Percentiles rank a stretch among this genome's conserved stretches.
phyloP scores from a whole-genome alignment of 345 rosid species.

The Eucalyptus pumila region DNA sequence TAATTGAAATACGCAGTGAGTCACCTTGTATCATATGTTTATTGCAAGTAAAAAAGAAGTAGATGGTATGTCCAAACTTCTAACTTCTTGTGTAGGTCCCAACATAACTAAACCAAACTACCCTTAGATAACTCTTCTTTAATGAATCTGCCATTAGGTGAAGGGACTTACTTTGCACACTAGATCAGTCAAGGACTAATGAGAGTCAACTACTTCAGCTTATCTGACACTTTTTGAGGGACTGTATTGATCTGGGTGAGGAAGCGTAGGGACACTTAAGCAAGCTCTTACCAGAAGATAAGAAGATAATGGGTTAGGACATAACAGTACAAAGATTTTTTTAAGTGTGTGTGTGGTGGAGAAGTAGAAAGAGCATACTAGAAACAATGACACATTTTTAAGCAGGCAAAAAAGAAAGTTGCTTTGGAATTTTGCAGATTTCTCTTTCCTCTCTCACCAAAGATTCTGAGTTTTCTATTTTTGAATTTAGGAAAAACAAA shows the following conservation, averaged over 20 bases:
- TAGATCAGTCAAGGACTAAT: background rate
- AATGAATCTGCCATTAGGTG: background rate
- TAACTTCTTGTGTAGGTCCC: background rate
- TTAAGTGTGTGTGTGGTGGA: background rate
- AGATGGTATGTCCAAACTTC: background rate
- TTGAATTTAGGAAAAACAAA: background rate
- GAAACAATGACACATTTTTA: conserved; percentile 4
- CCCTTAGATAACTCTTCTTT: background rate
- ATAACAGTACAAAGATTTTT: background rate
- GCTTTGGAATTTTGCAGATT: conserved; percentile 9
- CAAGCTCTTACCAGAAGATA: background rate
- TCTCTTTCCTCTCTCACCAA: background rate
- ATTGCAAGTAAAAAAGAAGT: background rate
- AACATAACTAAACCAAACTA: background rate
- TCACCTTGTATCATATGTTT: background rate
- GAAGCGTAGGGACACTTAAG: background rate
- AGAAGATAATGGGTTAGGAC: background rate
- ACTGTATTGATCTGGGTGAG: background rate
- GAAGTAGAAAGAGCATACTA: background rate
- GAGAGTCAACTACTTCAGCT: background rate
- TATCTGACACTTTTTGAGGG: background rate
- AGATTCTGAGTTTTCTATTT: conserved; percentile 5
- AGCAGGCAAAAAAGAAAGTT: background rate
- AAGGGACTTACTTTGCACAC: background rate
- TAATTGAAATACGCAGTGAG: background rate